phyloP scores from a whole-genome alignment of 495 filamentous ascomycete genomes.

The Aspergillus cavernicola region DNA sequence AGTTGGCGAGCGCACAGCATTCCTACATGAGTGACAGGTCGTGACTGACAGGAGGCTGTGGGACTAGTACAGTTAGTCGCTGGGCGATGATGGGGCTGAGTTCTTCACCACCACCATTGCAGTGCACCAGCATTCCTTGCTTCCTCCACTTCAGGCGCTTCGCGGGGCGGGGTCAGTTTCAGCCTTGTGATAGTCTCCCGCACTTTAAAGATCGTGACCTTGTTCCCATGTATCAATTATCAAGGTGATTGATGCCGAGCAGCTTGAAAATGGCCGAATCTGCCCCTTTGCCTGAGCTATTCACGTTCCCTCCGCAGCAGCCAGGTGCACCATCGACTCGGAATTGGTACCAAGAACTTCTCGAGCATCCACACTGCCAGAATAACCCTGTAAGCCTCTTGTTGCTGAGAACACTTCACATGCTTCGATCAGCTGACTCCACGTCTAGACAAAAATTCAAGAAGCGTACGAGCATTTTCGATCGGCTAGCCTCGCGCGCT shows the following conservation, averaged over 20 bases:
- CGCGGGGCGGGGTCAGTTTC: background rate
- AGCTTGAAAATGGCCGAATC: background rate
- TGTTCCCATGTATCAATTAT: background rate
- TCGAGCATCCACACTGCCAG: slow-evolving; percentile 5
- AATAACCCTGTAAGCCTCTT: background rate
- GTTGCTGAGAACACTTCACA: background rate
- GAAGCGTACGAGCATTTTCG: slow-evolving; percentile 9
- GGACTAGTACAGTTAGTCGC: background rate
- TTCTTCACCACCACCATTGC: background rate
- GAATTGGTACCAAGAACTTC: slow-evolving; percentile 9
- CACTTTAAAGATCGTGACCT: background rate
- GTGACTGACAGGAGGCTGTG: background rate
- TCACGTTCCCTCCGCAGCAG: slow-evolving; percentile 6
- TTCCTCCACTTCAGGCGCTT: background rate
- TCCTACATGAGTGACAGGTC: no score
- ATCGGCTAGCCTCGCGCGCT: background rate
- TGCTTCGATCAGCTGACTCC: background rate
- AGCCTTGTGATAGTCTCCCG: background rate
- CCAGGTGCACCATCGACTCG: slow-evolving; percentile 4
- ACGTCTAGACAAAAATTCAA: slow-evolving; percentile 3
- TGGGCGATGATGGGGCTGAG: background rate
- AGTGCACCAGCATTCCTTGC: no score
- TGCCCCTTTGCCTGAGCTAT: background rate
- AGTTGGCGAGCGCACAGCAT: no score
- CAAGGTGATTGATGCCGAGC: background rate